Base-by-base conservation (phyloP, 306 rosid genomes). In the Elaeagnus macrophylla region DNA sequence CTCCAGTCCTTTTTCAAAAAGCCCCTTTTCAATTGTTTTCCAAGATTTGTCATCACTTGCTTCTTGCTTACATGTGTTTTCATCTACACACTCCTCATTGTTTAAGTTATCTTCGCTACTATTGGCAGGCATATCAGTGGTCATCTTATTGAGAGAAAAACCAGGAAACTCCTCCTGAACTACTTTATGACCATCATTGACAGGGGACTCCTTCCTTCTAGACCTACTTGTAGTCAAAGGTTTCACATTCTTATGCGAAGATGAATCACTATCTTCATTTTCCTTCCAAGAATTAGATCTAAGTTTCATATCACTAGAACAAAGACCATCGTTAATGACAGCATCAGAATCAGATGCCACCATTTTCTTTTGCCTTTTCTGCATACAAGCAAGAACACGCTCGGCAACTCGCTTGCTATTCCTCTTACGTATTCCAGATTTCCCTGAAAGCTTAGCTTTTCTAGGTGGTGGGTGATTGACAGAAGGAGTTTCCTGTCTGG, bases 341-440 rank as follows among this genome's bases (percentile, higher is more conserved):
- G 88, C 79, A 83, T 78, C 95, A 38, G 91, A 86, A 75, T 91
- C 97, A 58, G 95, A 78, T 62, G 70, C 82, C 38, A 59, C 54
- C 43, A 76, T 67, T 77, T 87, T 87, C 81, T 87, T 93, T 77
- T 87, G 99, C 71, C 79, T 75, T 64, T 87, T 87, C 74, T 87
- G 95, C 87, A 93, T 79, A 81, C 87, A 75, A 59, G 75, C 89
- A 69, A 87, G 75, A 53, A 82, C 95, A 56, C 89, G 95, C 65
- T 93, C 99, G 11, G 96, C 96, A 73, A 84, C 99, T 63, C 96
- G 81, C 71, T 93, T 93, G 74, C 99, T 93, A 73, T 93, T 93
- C 75, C 99, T 79, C 79, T 87, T 93, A 43, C 68, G 77, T 44
- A 69, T 52, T 75, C 77, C 93, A 65, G 71, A 62, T 62, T 70